A percentile compares a stretch with the other conserved stretches of the same genome.
Evolutionary conservation across 257 asterid species (phyloP).

Genomic region (Verbena officinalis): DNA sequence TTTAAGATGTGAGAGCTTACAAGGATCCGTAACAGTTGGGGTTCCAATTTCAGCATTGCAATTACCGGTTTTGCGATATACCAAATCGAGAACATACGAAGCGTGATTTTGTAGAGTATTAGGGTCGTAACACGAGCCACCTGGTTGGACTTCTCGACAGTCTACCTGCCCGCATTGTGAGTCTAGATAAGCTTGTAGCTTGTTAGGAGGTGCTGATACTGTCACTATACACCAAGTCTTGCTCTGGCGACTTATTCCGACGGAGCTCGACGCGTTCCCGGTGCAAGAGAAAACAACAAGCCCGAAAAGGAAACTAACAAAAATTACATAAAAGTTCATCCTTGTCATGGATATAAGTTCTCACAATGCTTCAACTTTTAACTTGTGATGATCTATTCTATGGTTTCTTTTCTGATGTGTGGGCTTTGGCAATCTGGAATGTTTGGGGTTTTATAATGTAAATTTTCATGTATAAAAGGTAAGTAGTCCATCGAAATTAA

Average conservation of each 20-base stretch:
- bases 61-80: background rate
- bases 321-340: constrained; percentile 4
- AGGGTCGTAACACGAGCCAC: constrained; percentile 27
- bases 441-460: no score
- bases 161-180: background rate
- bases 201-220: background rate
- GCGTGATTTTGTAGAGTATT: constrained; percentile 17
- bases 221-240: constrained; percentile 19
- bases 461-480: no score
- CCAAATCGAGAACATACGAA: constrained; percentile 22
- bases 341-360: background rate
- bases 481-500: no score
- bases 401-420: background rate
- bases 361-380: background rate
- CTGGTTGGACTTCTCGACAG: constrained; percentile 4
- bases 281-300: background rate
- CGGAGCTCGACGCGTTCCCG: background rate
- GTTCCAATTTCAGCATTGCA: constrained; percentile 15
- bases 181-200: constrained; percentile 3
- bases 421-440: background rate
- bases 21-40: constrained; percentile 7
- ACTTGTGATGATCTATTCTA: background rate
- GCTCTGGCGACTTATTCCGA: background rate
- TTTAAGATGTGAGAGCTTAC: constrained; percentile 12
- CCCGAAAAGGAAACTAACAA: constrained; percentile 6